These are phyloP conservation scores for Sarocladium brachiariae DNA, from an alignment of 2,329 filamentous ascomycete genomes.

Conservation along the genomic window DNA sequence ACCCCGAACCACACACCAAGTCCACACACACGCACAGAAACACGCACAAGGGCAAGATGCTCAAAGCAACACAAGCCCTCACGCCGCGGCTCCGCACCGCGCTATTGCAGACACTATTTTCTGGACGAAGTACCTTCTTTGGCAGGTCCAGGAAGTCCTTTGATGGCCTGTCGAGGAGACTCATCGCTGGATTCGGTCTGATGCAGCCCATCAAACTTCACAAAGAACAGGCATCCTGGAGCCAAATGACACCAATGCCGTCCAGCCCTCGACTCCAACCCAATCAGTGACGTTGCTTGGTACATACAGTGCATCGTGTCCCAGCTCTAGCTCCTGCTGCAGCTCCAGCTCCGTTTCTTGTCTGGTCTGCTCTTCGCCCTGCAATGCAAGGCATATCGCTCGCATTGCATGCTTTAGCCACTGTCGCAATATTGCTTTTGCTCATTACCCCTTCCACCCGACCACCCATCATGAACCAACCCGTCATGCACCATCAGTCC, in stretches of 20 bases:
- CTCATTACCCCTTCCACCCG: background rate
- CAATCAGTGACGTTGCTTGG: background rate
- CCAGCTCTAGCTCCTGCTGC: no score
- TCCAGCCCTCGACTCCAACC: background rate
- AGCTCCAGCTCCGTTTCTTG: background rate
- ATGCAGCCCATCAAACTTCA: no score
- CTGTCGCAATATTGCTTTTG: constrained; percentile 6
- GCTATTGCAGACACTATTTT: constrained; percentile 4
- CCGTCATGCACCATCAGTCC: no score
- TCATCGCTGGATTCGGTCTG: no score
- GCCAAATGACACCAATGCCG: background rate
- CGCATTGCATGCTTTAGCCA: background rate
- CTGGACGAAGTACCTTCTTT: constrained; percentile 5
- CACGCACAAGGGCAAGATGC: background rate
- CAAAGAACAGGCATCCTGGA: background rate
- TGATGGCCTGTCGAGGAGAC: no score
- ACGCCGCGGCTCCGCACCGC: constrained; percentile 4
- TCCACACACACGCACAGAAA: background rate
- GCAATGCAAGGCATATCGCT: background rate
- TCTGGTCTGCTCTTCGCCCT: no score
- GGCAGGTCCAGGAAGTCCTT: constrained; percentile 2
- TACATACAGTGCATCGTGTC: no score
- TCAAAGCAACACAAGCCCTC: background rate
- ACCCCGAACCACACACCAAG: background rate
- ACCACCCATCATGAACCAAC: no score